Evolutionary conservation across 371 early-diverging fungal species (phyloP).

Genomic region (Parasitella parasitica): DNA sequence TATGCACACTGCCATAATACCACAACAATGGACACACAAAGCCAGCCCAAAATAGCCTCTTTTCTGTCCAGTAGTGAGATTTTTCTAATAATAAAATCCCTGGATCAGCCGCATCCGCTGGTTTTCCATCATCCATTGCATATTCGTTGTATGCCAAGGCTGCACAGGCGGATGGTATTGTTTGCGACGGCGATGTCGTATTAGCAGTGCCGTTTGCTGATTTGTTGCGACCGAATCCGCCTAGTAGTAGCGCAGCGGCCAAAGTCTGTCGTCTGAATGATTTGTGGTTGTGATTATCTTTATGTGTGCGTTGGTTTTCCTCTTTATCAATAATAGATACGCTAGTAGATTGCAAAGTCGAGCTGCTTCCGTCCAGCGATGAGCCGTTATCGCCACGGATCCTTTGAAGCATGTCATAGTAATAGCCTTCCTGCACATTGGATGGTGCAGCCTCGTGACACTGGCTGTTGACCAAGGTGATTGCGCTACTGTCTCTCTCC

Average conservation of each 20-base stretch:
- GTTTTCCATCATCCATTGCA: not conserved
- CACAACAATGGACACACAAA: constrained; percentile 21
- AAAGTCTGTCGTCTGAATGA: not conserved
- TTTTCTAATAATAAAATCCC: not conserved
- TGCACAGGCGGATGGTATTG: not conserved
- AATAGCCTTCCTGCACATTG: not conserved
- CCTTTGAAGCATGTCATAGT: constrained; percentile 13
- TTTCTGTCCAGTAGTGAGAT: constrained; percentile 6
- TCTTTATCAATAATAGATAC: not conserved
- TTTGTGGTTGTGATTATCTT: not conserved
- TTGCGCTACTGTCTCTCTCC: not conserved
- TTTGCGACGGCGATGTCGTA: not conserved
- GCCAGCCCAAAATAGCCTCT: constrained; percentile 15
- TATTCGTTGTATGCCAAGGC: not conserved
- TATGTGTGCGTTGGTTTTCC: not conserved
- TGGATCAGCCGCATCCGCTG: not conserved
- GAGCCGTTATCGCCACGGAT: constrained; percentile 8
- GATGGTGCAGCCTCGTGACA: not conserved
- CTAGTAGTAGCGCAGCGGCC: not conserved
- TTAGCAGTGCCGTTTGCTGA: not conserved
- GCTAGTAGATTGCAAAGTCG: not conserved
- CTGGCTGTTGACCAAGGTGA: not conserved
- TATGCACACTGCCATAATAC: constrained; percentile 13
- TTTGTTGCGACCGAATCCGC: not conserved
- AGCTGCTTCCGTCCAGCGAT: not conserved